These are phyloP conservation scores for Cryptosporidium sp. DNA, from an alignment of 169 alveolate species.

Conservation along the genomic window DNA sequence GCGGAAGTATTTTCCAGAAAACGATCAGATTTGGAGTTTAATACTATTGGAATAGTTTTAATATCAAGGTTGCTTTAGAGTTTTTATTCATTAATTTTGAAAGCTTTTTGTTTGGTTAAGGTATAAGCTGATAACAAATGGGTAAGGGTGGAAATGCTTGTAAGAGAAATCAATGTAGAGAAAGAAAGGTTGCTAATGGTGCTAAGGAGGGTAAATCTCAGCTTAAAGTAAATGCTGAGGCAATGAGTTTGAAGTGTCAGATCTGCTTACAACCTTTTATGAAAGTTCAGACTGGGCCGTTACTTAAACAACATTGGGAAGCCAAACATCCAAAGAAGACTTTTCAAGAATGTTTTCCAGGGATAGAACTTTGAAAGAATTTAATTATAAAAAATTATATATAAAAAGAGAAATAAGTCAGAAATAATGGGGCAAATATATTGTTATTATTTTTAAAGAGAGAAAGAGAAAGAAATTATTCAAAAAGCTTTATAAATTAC, in stretches of 20 bases:
- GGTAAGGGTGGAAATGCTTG: constrained; percentile 76
- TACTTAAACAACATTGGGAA: constrained; percentile 74
- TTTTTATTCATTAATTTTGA: not conserved
- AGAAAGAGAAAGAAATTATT: not conserved
- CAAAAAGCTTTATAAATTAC: constrained; percentile 1
- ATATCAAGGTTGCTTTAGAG: not conserved
- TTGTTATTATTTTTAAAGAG: not conserved
- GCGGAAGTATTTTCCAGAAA: not conserved
- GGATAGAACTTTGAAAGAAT: not conserved
- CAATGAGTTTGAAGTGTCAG: constrained; percentile 70
- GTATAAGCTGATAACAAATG: constrained; percentile 10
- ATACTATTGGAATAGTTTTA: not conserved
- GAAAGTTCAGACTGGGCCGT: constrained; percentile 73
- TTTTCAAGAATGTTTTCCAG: constrained; percentile 70
- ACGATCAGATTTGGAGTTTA: not conserved
- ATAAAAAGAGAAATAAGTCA: constrained; percentile 61
- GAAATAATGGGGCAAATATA: constrained; percentile 76
- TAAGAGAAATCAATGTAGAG: constrained; percentile 70
- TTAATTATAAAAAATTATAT: not conserved
- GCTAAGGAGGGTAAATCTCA: constrained; percentile 73
- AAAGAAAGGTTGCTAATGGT: constrained; percentile 42
- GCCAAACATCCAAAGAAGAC: constrained; percentile 71
- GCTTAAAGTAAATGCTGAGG: constrained; percentile 71
- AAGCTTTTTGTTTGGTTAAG: not conserved
- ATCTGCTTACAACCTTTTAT: constrained; percentile 69